These are phyloP conservation scores for Umbellularia californica DNA, from an alignment of 164 flowering plant species.

Conservation along the genomic window DNA sequence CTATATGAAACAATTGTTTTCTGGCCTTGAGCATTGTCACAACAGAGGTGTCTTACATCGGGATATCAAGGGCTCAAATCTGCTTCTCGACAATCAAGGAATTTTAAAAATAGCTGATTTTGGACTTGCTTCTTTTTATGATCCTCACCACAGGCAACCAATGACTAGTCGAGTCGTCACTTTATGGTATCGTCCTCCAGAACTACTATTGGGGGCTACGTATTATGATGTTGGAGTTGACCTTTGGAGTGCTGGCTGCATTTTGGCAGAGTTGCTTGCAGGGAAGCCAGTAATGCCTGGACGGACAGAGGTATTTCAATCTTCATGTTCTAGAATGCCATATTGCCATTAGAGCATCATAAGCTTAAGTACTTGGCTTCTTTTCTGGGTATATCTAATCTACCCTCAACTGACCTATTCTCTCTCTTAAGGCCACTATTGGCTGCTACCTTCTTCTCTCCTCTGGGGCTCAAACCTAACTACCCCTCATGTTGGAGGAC, in stretches of 20 bases:
- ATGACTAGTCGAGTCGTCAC: slow-evolving; percentile 96
- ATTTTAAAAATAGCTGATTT: slow-evolving; percentile 88
- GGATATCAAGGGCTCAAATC: slow-evolving; percentile 91
- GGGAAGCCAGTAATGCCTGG: slow-evolving; percentile 95
- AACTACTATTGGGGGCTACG: slow-evolving; percentile 89
- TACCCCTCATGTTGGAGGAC: too few species aligned
- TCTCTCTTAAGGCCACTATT: too few species aligned
- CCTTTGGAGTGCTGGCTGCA: slow-evolving; percentile 99
- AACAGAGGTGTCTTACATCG: slow-evolving; percentile 74
- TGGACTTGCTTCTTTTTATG: slow-evolving; percentile 76
- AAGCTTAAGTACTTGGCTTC: not conserved
- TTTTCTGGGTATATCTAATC: too few species aligned
- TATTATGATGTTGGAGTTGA: slow-evolving; percentile 80
- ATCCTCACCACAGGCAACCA: slow-evolving; percentile 57
- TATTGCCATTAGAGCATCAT: not conserved
- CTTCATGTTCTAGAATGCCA: not conserved
- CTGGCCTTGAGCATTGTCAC: slow-evolving; percentile 96
- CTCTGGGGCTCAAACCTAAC: too few species aligned
- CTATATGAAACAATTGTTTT: slow-evolving; percentile 75
- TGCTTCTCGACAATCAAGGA: slow-evolving; percentile 80
- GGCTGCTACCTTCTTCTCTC: too few species aligned
- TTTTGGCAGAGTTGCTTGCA: slow-evolving; percentile 84
- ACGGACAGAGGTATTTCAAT: slow-evolving; percentile 71
- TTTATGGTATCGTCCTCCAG: slow-evolving; percentile 97
- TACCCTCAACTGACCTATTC: too few species aligned